Base-by-base conservation (phyloP, 2,329 filamentous ascomycete species). In the Beauveria medogensis region DNA sequence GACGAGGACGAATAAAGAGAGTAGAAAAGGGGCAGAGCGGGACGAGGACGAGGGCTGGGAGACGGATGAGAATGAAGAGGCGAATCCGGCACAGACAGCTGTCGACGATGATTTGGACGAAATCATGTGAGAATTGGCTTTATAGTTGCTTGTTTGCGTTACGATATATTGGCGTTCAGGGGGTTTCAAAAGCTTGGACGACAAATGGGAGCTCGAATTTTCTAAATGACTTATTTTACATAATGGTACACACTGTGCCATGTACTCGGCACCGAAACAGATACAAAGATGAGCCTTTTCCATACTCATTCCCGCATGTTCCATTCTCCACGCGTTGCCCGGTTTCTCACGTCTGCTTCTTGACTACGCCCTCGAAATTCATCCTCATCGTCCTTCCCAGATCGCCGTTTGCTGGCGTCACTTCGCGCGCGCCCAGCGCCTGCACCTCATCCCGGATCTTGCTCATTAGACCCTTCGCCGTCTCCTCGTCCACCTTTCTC, bases 401-500 rank as follows among this genome's bases (percentile, higher is more conserved):
- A 55, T 73, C 69, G 18, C 82, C 83, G 30, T 80, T 75, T 63
- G 75, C 69, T 5, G 65, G 63, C 69, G 78, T 80, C 55, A 67
- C 69, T 72, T 83, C 78, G 66, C 69, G 79, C 60, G 72, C 78
- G 0, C 73, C 75, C 16, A 68, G 60, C 16, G 68, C 68, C 51
- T 72, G 70, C 12, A 74, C 64, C 51, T 67, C 66, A 18, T 76
- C 75, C 62, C 67, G 65, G 8, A 81, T 68, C 52, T 65, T 70
- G 51, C 63, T 64, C 30, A 93, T 67, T 50, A 92, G 71, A 26
- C 73, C 79, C 63, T 81, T 71, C 22, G 84, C 84, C 73, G 92
- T 87, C 26, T 85, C 83, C 43, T 69, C 68, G 1, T 78, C 84
- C 0, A 89, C 85, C 61, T 78, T 78, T 64, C 81, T 78, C 65